Evolutionary conservation across 2,329 filamentous ascomycete genomes (phyloP).

Genomic region (Coleophoma crateriformis): DNA sequence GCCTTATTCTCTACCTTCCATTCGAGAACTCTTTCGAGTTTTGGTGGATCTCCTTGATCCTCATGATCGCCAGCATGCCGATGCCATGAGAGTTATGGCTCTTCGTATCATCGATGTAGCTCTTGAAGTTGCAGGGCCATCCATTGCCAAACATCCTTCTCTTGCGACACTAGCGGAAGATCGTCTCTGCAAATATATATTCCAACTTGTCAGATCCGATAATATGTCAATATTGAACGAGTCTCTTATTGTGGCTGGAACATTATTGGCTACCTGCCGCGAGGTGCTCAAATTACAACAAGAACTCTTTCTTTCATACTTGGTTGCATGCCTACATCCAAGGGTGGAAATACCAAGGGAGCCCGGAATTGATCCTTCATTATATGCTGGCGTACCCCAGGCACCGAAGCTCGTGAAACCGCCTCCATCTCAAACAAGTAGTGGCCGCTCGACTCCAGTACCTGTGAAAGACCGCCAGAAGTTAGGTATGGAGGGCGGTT

Average conservation of each 20-base stretch:
- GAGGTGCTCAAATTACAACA: conserved; percentile 91
- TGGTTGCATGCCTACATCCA: conserved; percentile 90
- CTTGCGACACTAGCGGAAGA: conserved; percentile 86
- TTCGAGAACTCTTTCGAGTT: conserved; percentile 89
- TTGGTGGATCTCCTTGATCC: conserved; percentile 91
- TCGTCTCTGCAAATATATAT: conserved; percentile 86
- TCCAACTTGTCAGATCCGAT: conserved; percentile 92
- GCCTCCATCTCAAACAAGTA: conserved; percentile 64
- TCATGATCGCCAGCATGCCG: conserved; percentile 85
- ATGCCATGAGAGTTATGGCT: conserved; percentile 96
- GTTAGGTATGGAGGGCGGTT: conserved; percentile 85
- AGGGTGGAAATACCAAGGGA: conserved; percentile 92
- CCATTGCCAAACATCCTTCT: conserved; percentile 87
- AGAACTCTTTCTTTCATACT: conserved; percentile 89
- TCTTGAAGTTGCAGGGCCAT: conserved; percentile 90
- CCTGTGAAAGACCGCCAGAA: conserved; percentile 89
- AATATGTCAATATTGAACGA: conserved; percentile 94
- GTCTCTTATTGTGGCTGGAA: conserved; percentile 86
- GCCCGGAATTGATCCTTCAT: conserved; percentile 78
- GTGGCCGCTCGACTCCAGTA: conserved; percentile 84
- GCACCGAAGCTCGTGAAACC: conserved; percentile 83
- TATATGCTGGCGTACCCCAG: conserved; percentile 92
- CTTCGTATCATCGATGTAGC: conserved; percentile 95
- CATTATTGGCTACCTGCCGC: conserved; percentile 83
- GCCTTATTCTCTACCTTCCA: conserved; percentile 90